phyloP scores from a whole-genome alignment of 2,329 filamentous ascomycete species.

The Exophiala sideris region DNA sequence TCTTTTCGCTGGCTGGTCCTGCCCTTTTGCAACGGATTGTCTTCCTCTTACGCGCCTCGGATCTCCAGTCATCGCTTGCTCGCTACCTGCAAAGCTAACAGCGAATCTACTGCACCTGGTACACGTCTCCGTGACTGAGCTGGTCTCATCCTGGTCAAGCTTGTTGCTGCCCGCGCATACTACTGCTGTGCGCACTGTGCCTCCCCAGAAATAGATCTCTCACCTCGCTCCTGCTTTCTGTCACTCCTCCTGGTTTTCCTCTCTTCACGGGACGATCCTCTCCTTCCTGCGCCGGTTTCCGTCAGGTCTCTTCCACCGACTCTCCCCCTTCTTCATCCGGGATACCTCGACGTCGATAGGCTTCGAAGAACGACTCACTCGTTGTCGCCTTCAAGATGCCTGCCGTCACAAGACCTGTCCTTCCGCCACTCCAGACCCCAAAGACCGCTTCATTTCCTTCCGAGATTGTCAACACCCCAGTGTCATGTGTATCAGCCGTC shows the following conservation, averaged over 20 bases:
- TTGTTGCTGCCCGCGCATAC: slow-evolving; percentile 12
- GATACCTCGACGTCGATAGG: slow-evolving; percentile 7
- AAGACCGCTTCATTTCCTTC: slow-evolving; percentile 48
- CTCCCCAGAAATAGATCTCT: slow-evolving; percentile 27
- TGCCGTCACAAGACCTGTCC: slow-evolving; percentile 35
- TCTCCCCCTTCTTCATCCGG: neutral
- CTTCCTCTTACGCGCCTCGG: slow-evolving; percentile 23
- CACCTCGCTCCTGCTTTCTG: slow-evolving; percentile 12
- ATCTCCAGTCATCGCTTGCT: slow-evolving; percentile 18
- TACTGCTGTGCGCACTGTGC: slow-evolving; percentile 13
- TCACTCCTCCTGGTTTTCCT: slow-evolving; percentile 6
- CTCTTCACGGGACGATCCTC: slow-evolving; percentile 22
- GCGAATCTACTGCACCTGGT: slow-evolving; percentile 20
- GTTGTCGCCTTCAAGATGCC: slow-evolving; percentile 30
- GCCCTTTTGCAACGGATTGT: slow-evolving; percentile 6
- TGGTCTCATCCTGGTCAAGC: slow-evolving; percentile 26
- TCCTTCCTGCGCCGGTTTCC: slow-evolving; percentile 20
- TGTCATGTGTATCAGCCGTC: slow-evolving; percentile 50
- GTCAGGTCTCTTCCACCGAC: slow-evolving; percentile 17
- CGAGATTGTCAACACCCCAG: slow-evolving; percentile 51
- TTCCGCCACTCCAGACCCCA: slow-evolving; percentile 44
- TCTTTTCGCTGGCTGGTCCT: slow-evolving; percentile 16
- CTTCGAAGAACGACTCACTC: slow-evolving; percentile 25
- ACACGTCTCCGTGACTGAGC: slow-evolving; percentile 22
- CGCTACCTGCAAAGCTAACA: slow-evolving; percentile 4